Evolutionary conservation across 148 eudicot species (phyloP), one percentile per base, ranked within the genome.

Genomic region (Rhododendron williamsianum): DNA sequence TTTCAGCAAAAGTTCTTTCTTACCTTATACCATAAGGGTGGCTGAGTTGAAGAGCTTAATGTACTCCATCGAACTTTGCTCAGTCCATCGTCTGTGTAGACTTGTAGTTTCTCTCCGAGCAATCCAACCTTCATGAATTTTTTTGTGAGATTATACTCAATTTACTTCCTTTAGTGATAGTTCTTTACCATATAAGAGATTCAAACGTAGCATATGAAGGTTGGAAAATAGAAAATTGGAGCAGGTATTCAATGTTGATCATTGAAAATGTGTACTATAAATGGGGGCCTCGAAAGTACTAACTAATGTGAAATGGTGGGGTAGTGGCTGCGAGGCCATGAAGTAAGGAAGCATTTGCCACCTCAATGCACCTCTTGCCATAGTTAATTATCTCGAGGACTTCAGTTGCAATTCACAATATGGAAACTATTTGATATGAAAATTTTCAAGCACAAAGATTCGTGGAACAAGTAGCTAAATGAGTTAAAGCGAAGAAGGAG

Each of bases 11-110:
- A 69, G 35, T 4, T 11, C 2, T 69, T 69, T 71, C 80, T 83
- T 69, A 89, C 94, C 95, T 90, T 93, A n/a, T 91, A 93, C 95
- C 95, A 93, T 84, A 87, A 87, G 2, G 91, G 91, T 23, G 91
- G 90, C 82, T 82, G 86, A 87, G 85, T 76, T 63, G 86, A 78
- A 18, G 80, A 78, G 78, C 38, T 80, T 41, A 85, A 78, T 3
- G 67, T 84, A 80, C 71, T 88, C 95, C 95, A 93, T 73, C 78
- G 79, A 33, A 78, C 89, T 0, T 81, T 56, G 23, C 72, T 82
- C 35, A 87, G 87, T 81, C 86, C 90, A 51, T 88, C 82, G 7
- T 84, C 86, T 51, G 89, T 74, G 81, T 88, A 92, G 74, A 90
- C 71, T 76, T 88, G 88, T 73, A 86, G 48, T 43, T 71, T 88